Evolutionary conservation across 2,329 filamentous ascomycete genomes (phyloP).

Genomic region (Fonsecaea nubica): DNA sequence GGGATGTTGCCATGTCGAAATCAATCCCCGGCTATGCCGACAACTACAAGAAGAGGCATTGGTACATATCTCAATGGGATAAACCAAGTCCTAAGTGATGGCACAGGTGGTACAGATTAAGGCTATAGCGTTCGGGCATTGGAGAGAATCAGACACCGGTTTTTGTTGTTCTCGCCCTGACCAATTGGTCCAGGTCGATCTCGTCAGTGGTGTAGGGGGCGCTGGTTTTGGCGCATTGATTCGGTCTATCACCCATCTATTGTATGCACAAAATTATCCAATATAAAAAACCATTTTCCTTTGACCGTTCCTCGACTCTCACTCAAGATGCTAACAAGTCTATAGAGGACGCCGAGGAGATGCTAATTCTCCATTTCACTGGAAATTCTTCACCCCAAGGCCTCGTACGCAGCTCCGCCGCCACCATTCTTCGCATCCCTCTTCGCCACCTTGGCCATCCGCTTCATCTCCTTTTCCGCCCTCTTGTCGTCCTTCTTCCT

Average conservation of each 20-base stretch:
- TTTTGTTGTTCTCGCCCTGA: not conserved
- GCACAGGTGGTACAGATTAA: not conserved
- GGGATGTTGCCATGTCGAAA: constrained; percentile 16
- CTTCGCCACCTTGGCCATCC: constrained; percentile 1
- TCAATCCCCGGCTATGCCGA: constrained; percentile 11
- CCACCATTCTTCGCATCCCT: not conserved
- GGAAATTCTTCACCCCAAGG: not conserved
- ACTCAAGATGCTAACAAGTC: not conserved
- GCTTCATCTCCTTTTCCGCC: constrained; percentile 36
- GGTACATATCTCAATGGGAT: constrained; percentile 14
- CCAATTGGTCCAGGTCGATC: too few relatives aligned
- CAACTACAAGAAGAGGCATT: constrained; percentile 11
- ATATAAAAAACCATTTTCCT: not conserved
- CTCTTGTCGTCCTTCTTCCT: constrained; percentile 42
- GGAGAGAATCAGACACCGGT: not conserved
- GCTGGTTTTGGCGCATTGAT: not conserved
- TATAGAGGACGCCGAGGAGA: not conserved
- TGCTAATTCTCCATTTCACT: not conserved
- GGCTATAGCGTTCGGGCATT: not conserved
- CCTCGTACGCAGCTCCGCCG: constrained; percentile 2
- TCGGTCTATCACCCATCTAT: not conserved
- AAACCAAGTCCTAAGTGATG: constrained; percentile 5
- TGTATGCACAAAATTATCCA: not conserved
- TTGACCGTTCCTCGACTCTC: not conserved
- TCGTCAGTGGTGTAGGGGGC: not conserved